These are phyloP conservation scores for Alternaria panax DNA, from an alignment of 2,329 filamentous ascomycete genomes.

Conservation along the genomic window DNA sequence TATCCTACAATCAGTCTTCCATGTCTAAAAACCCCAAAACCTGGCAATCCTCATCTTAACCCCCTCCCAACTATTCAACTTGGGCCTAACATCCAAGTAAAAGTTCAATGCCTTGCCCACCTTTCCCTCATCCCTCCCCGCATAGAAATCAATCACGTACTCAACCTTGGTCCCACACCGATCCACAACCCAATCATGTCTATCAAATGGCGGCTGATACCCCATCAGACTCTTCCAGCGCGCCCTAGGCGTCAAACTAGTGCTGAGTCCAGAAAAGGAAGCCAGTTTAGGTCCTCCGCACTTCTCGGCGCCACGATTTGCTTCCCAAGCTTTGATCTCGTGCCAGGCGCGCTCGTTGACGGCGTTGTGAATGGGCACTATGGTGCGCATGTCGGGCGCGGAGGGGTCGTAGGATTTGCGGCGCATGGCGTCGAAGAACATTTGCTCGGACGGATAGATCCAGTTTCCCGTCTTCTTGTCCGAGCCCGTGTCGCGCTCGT, in stretches of 20 bases:
- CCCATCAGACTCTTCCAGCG: slow-evolving; percentile 82
- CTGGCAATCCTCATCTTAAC: slow-evolving; percentile 63
- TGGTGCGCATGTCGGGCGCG: slow-evolving; percentile 81
- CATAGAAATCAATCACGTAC: slow-evolving; percentile 98
- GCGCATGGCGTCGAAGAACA: slow-evolving; percentile 98
- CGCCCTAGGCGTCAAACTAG: slow-evolving; percentile 78
- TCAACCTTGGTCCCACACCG: slow-evolving; percentile 85
- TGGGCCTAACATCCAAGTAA: slow-evolving; percentile 70
- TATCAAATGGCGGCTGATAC: slow-evolving; percentile 91
- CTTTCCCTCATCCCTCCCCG: slow-evolving; percentile 65
- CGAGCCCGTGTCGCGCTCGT: slow-evolving; percentile 73
- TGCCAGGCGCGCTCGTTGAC: slow-evolving; percentile 97
- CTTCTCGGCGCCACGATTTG: slow-evolving; percentile 65
- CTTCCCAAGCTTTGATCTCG: slow-evolving; percentile 91
- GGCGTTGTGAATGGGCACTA: slow-evolving; percentile 97
- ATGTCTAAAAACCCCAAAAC: slow-evolving; percentile 55
- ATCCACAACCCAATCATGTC: slow-evolving; percentile 97
- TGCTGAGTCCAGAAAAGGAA: slow-evolving; percentile 75
- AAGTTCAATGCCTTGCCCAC: slow-evolving; percentile 63
- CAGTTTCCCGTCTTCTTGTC: slow-evolving; percentile 80
- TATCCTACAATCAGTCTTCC: background rate
- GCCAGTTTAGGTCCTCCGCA: slow-evolving; percentile 82
- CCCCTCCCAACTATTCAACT: slow-evolving; percentile 69
- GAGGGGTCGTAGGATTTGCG: slow-evolving; percentile 81
- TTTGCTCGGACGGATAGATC: slow-evolving; percentile 95